Conservation (phyloP, 2,329 filamentous ascomycete genomes). For the Onygena corvina region DNA sequence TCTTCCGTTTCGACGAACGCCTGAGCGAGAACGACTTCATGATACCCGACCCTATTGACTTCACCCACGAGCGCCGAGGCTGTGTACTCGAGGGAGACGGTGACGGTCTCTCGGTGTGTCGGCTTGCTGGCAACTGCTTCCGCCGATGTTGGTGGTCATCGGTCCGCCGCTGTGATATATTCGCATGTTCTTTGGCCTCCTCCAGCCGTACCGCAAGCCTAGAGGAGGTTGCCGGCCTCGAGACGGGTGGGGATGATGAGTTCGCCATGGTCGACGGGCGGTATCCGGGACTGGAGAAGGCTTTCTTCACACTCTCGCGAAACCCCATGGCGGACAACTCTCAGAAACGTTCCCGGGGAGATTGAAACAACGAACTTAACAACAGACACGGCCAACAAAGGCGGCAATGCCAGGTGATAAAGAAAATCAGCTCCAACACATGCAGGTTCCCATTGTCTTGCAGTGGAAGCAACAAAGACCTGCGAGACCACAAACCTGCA, state of each 20-base stretch:
- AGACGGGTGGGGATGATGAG: neutral
- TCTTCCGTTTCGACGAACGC: slow-evolving; percentile 2
- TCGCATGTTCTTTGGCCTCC: neutral
- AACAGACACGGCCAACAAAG: neutral
- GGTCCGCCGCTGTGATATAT: neutral
- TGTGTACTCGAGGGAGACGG: neutral
- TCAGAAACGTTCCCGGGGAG: neutral
- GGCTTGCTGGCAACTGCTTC: neutral
- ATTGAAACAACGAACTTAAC: neutral
- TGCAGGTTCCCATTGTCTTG: too few relatives aligned
- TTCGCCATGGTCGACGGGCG: too few relatives aligned
- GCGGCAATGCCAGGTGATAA: too few relatives aligned
- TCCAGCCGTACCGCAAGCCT: neutral
- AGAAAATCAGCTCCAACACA: too few relatives aligned
- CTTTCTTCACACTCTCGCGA: slow-evolving; percentile 16
- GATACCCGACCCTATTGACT: neutral
- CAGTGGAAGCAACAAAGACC: too few relatives aligned
- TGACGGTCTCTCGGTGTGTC: neutral
- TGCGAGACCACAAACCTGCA: too few relatives aligned
- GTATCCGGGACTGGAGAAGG: slow-evolving; percentile 13
- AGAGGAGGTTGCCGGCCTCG: neutral
- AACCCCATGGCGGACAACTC: slow-evolving; percentile 13
- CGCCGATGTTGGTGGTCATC: neutral
- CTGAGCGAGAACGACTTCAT: slow-evolving; percentile 6
- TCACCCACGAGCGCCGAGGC: neutral